Base-by-base conservation (phyloP, 305 asterid genomes). In the Coffea humblotiana region DNA sequence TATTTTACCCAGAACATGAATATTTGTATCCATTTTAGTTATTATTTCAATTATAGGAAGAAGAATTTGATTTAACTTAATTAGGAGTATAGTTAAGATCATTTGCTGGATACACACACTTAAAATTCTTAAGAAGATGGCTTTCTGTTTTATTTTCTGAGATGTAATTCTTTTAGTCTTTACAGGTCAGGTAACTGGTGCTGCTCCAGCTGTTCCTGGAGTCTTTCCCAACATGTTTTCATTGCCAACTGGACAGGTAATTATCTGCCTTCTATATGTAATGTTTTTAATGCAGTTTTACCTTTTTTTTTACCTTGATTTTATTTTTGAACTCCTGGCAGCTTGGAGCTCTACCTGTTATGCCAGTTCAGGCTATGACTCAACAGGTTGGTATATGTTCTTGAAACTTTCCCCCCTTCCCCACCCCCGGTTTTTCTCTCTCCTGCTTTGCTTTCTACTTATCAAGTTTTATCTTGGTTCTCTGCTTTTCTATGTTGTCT, bases 281-380 rank as follows among this genome's bases (percentile, higher is more conserved):
- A 67, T 71, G 76, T 8, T 35, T 67, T 75, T 40, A 16, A 8
- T 35, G 3, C 4, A 18, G 5, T 35, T 68, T 71, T 65, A 60
- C 40, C 65, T 77, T 68, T 84, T 51, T 67, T 75, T 54, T 71
- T 73, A 60, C 64, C 43, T 37, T 37, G 43, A 37, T 37, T 37
- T 37, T 16, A 45, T 65, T 77, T 56, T 21, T 5, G 10, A 8
- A 60, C 81, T 84, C 66, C 52, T 85, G 78, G 87, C 96, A 96
- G 98, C 88, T 90, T 32, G 94, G 91, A 85, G 88, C 89, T 69
- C 92, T 96, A 61, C 97, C 97, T 16, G 63, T 90, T 66, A 89
- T 94, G 96, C 97, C 97, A 71, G 89, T 96, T 74, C 98, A 94
- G 87, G 98, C 98, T 63, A 96, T 96, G 99, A 96, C 99, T 63